Evolutionary conservation across 371 early-diverging fungal species (phyloP), one percentile per base, ranked within the genome.

Genomic region (Mucor piriformis): DNA sequence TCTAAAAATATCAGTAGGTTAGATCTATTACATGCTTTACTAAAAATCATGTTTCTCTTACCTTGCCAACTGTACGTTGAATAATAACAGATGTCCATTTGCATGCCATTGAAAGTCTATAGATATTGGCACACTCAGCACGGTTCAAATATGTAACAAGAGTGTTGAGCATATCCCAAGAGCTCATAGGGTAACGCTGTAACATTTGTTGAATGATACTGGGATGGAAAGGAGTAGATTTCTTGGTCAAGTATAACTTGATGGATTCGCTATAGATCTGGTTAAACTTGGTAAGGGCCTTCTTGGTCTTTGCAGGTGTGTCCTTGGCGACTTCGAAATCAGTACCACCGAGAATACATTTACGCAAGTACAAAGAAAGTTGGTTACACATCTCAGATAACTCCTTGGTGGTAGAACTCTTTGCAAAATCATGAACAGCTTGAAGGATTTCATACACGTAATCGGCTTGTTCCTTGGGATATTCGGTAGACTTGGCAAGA

Each of bases 361-460:
- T 80, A 23, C 82, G 83, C 63, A 81, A 67, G 46, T 85, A 74
- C 29, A 86, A 46, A 0, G 81, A 77, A 16, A 85, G 50, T 18
- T 79, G 73, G 15, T 73, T 69, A 51, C 79, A 81, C 61, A 83
- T 70, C 12, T 73, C 79, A 13, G 75, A 70, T 34, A 76, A 61
- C 43, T 76, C 76, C 35, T 76, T 79, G 48, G 75, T 70, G 23
- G 76, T 76, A 15, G 81, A 73, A 48, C 76, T 72, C 50, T 70
- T 74, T 54, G 89, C 88, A 48, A 88, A 81, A 56, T 89, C 86
- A 57, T 94, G 93, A 4, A 92, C 81, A 12, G 86, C 76, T 33
- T 72, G 69, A 34, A 93, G 63, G 46, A 91, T 72, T 32, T 76
- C 79, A 55, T 83, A 67, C 3, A 83, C 87, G 15, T 68, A 69